Conservation (phyloP, 2,329 filamentous ascomycete genomes). For the Chrysoporthe puriensis region DNA sequence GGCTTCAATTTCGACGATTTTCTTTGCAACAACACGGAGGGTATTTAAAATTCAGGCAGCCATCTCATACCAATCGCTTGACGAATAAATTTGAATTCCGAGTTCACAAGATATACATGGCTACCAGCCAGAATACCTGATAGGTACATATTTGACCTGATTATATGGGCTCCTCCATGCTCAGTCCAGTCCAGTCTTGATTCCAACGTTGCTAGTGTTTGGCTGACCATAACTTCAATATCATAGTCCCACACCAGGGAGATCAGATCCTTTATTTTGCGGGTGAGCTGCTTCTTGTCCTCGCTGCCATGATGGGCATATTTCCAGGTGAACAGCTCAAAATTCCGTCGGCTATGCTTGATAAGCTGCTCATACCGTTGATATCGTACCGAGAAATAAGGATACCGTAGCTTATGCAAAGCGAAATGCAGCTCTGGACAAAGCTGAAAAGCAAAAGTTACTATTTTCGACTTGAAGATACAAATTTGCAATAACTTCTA, state of each 20-base stretch:
- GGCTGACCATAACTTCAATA: not conserved
- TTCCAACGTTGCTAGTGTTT: not conserved
- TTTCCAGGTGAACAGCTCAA: too few relatives aligned
- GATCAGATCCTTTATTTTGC: too few relatives aligned
- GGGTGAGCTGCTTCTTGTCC: too few relatives aligned
- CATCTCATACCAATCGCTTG: not conserved
- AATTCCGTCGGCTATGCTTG: too few relatives aligned
- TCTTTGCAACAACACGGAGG: not conserved
- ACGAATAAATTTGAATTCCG: not conserved
- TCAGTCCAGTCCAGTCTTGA: not conserved
- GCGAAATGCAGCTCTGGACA: too few relatives aligned
- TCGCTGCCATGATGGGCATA: too few relatives aligned
- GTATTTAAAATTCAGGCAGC: not conserved
- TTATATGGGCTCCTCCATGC: not conserved
- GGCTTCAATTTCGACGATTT: constrained; percentile 12
- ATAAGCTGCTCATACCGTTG: too few relatives aligned
- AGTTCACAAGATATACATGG: not conserved
- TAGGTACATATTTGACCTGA: not conserved
- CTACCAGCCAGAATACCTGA: not conserved
- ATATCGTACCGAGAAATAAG: too few relatives aligned
- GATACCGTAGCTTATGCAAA: too few relatives aligned
- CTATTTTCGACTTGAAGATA: too few relatives aligned
- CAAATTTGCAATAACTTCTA: too few relatives aligned
- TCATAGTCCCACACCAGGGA: not conserved
- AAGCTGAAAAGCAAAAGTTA: too few relatives aligned